Percentiles rank a stretch among this genome's conserved stretches.
phyloP scores from a whole-genome alignment of 2,329 filamentous ascomycete species.

The Dothideomycetes sp. region DNA sequence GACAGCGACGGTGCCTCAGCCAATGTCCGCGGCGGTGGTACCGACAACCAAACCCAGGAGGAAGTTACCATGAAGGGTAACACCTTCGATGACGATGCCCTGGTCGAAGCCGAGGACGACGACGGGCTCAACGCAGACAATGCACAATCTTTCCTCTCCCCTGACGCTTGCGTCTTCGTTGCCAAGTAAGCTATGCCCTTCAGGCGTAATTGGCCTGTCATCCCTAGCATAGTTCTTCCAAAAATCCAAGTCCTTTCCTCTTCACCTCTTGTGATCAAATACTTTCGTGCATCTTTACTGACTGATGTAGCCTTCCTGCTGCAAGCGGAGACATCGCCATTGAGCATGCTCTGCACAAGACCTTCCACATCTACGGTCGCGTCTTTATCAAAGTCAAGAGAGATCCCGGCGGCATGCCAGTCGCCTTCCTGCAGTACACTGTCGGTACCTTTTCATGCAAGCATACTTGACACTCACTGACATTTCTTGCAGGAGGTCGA shows the following conservation, averaged over 20 bases:
- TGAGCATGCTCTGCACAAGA: constrained; percentile 39
- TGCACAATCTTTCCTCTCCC: constrained; percentile 42
- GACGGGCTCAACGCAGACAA: constrained; percentile 17
- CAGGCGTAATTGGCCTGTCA: no score
- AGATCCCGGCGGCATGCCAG: constrained; percentile 47
- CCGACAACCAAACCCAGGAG: no score
- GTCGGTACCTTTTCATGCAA: constrained; percentile 30
- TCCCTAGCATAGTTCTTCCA: no score
- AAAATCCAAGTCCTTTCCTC: no score
- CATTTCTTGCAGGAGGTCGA: constrained; percentile 31
- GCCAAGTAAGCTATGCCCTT: constrained; percentile 61
- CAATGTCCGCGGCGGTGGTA: no score
- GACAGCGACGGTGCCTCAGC: no score
- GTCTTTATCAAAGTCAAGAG: constrained; percentile 57
- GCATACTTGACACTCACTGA: not conserved
- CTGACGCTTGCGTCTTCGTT: constrained; percentile 51
- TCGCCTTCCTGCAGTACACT: constrained; percentile 53
- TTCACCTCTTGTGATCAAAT: constrained; percentile 12
- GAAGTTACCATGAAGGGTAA: no score
- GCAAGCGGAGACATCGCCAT: constrained; percentile 39
- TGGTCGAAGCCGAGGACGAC: not conserved
- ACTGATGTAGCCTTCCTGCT: constrained; percentile 38
- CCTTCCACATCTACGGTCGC: constrained; percentile 47
- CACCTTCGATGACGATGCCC: no score
- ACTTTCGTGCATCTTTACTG: not conserved